Evolutionary conservation across 345 rosid species (phyloP), one percentile per base, ranked within the genome.

Genomic region (Limnanthes douglasii): DNA sequence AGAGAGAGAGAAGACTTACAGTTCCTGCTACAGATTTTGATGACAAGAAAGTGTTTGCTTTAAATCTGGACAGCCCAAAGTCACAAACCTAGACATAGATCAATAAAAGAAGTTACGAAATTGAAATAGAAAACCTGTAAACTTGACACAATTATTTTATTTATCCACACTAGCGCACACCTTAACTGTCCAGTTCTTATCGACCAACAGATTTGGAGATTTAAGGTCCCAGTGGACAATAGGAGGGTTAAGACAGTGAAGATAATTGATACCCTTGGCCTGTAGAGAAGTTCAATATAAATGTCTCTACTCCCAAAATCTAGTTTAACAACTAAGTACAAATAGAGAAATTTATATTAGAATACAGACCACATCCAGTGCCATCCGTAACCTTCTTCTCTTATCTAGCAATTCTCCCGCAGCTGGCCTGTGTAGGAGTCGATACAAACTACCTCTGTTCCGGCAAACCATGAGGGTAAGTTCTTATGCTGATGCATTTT

Each of bases 21-120:
- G 95, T 88, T 63, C 97, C 97, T 8, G 97, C 97, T 34, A 88
- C 93, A 17, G 95, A 88, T 56, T 83, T 88, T 39, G 97, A 88
- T 53, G 97, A 60, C 56, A 88, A 54, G 25, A 73, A 88, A 8
- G 95, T 79, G 62, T 65, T 75, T 18, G 93, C 86, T 59, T 88
- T 88, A 54, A 88, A 88, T 59, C 97, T 88, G 2, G 97, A 88
- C 47, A 88, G 50, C 38, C 97, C 97, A 66, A 88, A 88, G 54
- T 88, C 97, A 37, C 95, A 72, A 32, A 88, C 95, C 97, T 88
- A 53, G 15, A 50, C 11, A n/a, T n/a, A n/a, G n/a, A n/a, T n/a
- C n/a, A n/a, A n/a, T n/a, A n/a, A n/a, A n/a, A n/a, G n/a, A n/a
- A n/a, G n/a, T n/a, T 16, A 29, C 31, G 39, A 27, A 26, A 37